Percentiles rank a stretch among this genome's conserved stretches.
Conservation (phyloP, 768 basidiomycete genomes). For the Steccherinum ochraceum region DNA sequence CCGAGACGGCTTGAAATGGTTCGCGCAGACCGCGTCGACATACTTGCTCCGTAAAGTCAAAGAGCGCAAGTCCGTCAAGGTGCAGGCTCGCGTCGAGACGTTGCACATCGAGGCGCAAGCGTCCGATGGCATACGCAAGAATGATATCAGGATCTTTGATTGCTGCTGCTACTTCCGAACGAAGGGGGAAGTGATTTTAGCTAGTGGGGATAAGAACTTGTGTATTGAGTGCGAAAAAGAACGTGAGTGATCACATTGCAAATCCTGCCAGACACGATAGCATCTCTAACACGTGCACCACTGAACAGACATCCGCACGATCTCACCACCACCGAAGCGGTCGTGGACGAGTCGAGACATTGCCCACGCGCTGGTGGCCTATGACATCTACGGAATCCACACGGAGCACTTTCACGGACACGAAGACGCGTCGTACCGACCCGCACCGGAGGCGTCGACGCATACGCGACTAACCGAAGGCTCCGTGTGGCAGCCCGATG, state of each 20-base stretch:
- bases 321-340: conserved; percentile 5
- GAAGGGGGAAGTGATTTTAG: conserved; percentile 40
- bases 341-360: conserved; percentile 45
- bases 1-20: conserved; percentile 42
- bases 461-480: neutral
- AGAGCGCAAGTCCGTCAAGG: conserved; percentile 19
- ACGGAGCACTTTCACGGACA: conserved; percentile 31
- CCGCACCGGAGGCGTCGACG: neutral
- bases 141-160: conserved; percentile 71
- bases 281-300: neutral
- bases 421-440: conserved; percentile 14
- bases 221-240: conserved; percentile 44
- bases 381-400: conserved; percentile 20
- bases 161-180: conserved; percentile 59
- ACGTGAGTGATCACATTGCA: conserved; percentile 27
- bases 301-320: conserved; percentile 1
- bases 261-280: neutral
- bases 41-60: conserved; percentile 27
- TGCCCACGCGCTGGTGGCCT: conserved; percentile 39
- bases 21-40: conserved; percentile 48
- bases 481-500: conserved; percentile 5
- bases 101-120: neutral
- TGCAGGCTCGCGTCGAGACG: conserved; percentile 26
- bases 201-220: conserved; percentile 67
- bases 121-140: conserved; percentile 24